A percentile compares a stretch with the other conserved stretches of the same genome.
These are phyloP conservation scores for Beta corolliflora DNA, from an alignment of 179 eudicot genomes.

Conservation along the genomic window DNA sequence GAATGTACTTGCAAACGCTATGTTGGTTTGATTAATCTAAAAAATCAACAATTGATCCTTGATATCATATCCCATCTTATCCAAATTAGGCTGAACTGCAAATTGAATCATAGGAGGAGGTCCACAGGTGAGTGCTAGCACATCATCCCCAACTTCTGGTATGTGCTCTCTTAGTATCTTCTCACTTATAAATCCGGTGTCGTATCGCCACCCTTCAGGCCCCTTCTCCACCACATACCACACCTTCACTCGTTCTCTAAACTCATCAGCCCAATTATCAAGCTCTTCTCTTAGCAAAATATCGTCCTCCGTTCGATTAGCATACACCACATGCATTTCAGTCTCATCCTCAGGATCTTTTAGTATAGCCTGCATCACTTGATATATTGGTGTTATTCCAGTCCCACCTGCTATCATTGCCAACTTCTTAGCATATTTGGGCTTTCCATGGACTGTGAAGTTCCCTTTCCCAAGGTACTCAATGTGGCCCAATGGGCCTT, in stretches of 20 bases:
- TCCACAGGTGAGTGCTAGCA: constrained; percentile 79
- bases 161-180: constrained; percentile 62
- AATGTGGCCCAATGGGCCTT: constrained; percentile 90
- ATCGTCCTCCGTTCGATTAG: constrained; percentile 82
- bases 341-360: constrained; percentile 77
- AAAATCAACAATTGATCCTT: constrained; percentile 71
- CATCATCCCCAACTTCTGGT: constrained; percentile 49
- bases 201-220: constrained; percentile 68
- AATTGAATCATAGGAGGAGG: constrained; percentile 95
- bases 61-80: constrained; percentile 77
- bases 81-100: constrained; percentile 81
- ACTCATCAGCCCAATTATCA: constrained; percentile 68
- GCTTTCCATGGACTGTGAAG: constrained; percentile 64
- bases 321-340: constrained; percentile 78
- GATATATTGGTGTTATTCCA: constrained; percentile 86
- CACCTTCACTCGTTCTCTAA: constrained; percentile 58
- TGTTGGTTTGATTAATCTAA: constrained; percentile 8
- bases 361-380: constrained; percentile 78
- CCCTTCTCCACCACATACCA: constrained; percentile 82
- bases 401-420: constrained; percentile 89
- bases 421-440: constrained; percentile 59
- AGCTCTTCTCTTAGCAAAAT: constrained; percentile 72
- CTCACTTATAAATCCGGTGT: constrained; percentile 61
- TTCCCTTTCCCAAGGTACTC: constrained; percentile 72
- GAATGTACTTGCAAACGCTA: background rate